Conservation (phyloP, 495 filamentous ascomycete genomes). For the Aspergillus leporis region DNA sequence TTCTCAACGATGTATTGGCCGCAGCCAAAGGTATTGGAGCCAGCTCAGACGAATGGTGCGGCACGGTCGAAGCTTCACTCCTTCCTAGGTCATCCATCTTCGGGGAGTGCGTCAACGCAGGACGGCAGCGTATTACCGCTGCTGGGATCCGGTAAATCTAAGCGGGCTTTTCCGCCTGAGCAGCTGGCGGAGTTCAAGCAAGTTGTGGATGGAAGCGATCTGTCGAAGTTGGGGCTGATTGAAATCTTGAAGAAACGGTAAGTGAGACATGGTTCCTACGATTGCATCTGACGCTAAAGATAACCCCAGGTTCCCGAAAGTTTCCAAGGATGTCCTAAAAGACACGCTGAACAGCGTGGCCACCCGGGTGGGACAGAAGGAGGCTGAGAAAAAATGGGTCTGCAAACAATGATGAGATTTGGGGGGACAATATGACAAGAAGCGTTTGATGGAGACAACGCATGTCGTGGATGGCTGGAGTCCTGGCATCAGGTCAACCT, state of each 20-base stretch:
- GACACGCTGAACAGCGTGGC: slow-evolving; percentile 72
- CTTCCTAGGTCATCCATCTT: slow-evolving; percentile 23
- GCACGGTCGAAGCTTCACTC: slow-evolving; percentile 27
- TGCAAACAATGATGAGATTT: slow-evolving; percentile 28
- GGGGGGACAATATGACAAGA: not conserved
- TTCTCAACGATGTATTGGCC: slow-evolving; percentile 84
- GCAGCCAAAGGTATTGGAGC: slow-evolving; percentile 33
- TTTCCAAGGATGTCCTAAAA: slow-evolving; percentile 69
- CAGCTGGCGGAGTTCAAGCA: slow-evolving; percentile 71
- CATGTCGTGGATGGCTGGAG: not conserved
- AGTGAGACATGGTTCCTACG: slow-evolving; percentile 12
- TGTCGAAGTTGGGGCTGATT: slow-evolving; percentile 73
- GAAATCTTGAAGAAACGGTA: slow-evolving; percentile 72
- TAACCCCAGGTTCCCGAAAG: slow-evolving; percentile 61
- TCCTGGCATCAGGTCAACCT: not conserved
- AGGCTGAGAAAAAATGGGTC: slow-evolving; percentile 65
- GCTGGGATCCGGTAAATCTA: slow-evolving; percentile 28
- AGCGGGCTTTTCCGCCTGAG: slow-evolving; percentile 52
- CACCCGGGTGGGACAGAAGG: slow-evolving; percentile 61
- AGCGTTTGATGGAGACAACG: not conserved
- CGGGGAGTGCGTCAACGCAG: slow-evolving; percentile 9
- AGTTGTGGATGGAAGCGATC: slow-evolving; percentile 65
- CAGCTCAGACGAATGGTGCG: slow-evolving; percentile 13
- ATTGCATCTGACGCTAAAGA: slow-evolving; percentile 9
- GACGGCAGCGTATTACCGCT: slow-evolving; percentile 14